phyloP scores from a whole-genome alignment of 106 monocot species.

The Dendrobium chrysotoxum region DNA sequence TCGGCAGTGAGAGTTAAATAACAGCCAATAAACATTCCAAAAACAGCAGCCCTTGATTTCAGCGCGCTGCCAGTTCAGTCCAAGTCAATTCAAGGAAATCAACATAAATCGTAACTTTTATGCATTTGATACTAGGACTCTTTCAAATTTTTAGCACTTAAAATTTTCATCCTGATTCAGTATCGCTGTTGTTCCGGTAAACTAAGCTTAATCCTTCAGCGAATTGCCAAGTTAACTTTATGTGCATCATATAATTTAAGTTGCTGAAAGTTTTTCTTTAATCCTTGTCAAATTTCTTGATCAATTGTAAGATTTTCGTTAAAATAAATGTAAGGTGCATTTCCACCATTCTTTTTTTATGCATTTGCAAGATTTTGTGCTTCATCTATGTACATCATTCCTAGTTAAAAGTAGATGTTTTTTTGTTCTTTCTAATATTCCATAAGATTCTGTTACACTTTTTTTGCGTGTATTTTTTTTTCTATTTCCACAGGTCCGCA shows the following conservation, averaged over 20 bases:
- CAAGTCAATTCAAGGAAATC: no score
- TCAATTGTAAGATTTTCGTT: neutral
- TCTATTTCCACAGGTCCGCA: conserved; percentile 39
- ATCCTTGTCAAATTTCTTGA: neutral
- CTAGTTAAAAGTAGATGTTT: neutral
- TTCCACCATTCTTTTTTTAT: neutral
- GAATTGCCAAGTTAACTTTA: neutral
- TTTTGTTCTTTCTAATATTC: neutral
- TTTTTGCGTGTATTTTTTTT: neutral
- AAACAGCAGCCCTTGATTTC: no score
- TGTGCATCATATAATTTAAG: neutral
- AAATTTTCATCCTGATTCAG: neutral
- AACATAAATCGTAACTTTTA: no score
- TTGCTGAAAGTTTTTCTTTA: no score
- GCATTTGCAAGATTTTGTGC: neutral
- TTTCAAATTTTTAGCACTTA: no score
- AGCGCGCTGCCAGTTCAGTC: no score
- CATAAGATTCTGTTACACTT: neutral
- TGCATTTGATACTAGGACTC: no score
- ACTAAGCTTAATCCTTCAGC: neutral
- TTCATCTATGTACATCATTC: neutral
- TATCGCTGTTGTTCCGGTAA: neutral
- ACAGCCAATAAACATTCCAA: no score
- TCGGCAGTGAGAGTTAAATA: no score
- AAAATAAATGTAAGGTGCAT: neutral